Percentiles rank a stretch among this genome's conserved stretches.
Conservation (phyloP, 805 yeast genomes). For the Lipomyces japonicus region DNA sequence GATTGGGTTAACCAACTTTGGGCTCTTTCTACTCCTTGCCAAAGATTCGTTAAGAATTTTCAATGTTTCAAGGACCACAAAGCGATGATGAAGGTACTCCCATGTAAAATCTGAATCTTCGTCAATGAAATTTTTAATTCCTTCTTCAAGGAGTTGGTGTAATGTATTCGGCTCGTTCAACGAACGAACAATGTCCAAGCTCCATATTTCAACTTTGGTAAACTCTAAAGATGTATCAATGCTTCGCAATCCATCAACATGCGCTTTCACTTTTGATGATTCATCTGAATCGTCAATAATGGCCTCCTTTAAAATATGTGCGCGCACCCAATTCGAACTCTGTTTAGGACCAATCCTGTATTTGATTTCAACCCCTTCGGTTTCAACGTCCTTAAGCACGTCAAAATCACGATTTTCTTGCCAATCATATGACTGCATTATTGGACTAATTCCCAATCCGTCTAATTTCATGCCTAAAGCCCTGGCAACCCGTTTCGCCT, state of each 20-base stretch:
- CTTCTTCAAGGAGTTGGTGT: constrained; percentile 4
- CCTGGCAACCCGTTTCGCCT: constrained; percentile 34
- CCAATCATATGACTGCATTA: constrained; percentile 17
- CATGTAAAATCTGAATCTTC: constrained; percentile 3
- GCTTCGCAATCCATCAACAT: background rate
- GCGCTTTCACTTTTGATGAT: constrained; percentile 15
- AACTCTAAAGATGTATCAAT: constrained; percentile 28
- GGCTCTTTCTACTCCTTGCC: background rate
- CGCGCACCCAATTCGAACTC: constrained; percentile 37
- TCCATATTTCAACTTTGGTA: constrained; percentile 43
- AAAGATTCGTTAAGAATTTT: constrained; percentile 15
- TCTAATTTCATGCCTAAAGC: constrained; percentile 35
- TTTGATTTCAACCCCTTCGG: constrained; percentile 29
- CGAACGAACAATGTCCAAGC: constrained; percentile 27
- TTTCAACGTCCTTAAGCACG: constrained; percentile 46
- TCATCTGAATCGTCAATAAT: constrained; percentile 38
- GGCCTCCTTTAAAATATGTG: constrained; percentile 43
- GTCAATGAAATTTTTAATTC: background rate
- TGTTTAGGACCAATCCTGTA: constrained; percentile 33
- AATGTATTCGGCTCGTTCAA: constrained; percentile 17
- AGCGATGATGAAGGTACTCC: constrained; percentile 21
- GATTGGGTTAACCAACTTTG: background rate
- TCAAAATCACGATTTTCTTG: constrained; percentile 60
- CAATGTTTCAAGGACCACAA: constrained; percentile 13
- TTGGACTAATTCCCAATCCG: constrained; percentile 19